Evolutionary conservation across 306 rosid genomes (phyloP).

Genomic region (Cicer pinnatifidum): DNA sequence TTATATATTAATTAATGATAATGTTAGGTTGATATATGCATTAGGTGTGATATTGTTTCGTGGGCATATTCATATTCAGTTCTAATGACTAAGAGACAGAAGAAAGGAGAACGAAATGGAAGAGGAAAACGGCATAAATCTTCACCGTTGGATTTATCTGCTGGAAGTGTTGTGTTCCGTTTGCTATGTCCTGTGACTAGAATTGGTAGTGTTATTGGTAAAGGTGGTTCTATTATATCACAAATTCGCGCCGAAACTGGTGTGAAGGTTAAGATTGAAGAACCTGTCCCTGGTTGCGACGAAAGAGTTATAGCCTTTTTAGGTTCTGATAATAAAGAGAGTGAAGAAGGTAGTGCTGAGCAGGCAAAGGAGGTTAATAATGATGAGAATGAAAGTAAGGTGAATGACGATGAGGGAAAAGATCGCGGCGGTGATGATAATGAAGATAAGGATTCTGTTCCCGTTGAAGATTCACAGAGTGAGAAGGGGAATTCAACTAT

Average conservation of each 20-base stretch:
- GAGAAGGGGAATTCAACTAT: conserved; percentile 55
- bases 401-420: conserved; percentile 41
- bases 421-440: conserved; percentile 32
- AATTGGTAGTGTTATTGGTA: conserved; percentile 63
- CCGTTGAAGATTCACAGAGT: conserved; percentile 37
- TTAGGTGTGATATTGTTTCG: conserved; percentile 35
- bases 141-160: conserved; percentile 45
- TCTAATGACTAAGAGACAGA: conserved; percentile 74
- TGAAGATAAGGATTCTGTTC: conserved; percentile 51
- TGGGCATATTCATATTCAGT: conserved; percentile 63
- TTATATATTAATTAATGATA: not conserved
- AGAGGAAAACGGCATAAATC: conserved; percentile 72
- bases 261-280: conserved; percentile 71
- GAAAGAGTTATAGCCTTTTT: conserved; percentile 70
- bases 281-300: conserved; percentile 68
- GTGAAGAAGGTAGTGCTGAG: conserved; percentile 52
- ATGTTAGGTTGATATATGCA: conserved; percentile 28
- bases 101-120: conserved; percentile 54
- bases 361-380: conserved; percentile 51
- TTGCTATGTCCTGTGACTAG: conserved; percentile 68
- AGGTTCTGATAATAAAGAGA: conserved; percentile 61
- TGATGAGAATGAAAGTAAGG: conserved; percentile 55
- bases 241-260: conserved; percentile 70
- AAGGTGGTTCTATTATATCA: conserved; percentile 65
- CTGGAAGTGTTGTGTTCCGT: conserved; percentile 58